Evolutionary conservation across 2,329 filamentous ascomycete genomes (phyloP), one percentile per base, ranked within the genome.

Genomic region (Paecilomyces formosus): DNA sequence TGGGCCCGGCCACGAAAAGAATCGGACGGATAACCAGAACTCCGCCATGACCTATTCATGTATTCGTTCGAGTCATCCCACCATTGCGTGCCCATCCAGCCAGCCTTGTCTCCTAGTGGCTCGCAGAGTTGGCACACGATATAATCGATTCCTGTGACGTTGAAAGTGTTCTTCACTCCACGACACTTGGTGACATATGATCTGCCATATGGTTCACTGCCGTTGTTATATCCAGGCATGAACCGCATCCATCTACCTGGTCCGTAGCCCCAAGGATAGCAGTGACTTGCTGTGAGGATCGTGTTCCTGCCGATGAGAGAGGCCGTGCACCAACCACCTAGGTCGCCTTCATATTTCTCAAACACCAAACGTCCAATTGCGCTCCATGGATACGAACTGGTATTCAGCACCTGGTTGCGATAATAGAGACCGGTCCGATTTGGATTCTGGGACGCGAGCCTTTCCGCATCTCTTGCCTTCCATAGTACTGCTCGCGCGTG

Each of bases 1-100:
- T 65, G 64, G 18, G 58, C 58, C 53, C 58, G 35, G 26, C 64
- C 64, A 2, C 60, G 39, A 30, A 61, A 60, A 3, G 61, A 58
- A 50, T 66, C 63, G 13, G 59, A 55, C 18, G 64, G 64, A 54
- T 66, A 66, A 11, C 64, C 64, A 15, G 63, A 65, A 56, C 63
- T 66, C 31, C 56, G 57, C 64, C 64, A 66, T 49, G 55, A 21
- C 13, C 58, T 50, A 35, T 54, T 49, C 54, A 60, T 56, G 53
- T 66, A 66, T 13, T 39, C 24, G 7, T 39, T 24, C 15, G 54
- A 56, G 35, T 64, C 58, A 7, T 55, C 55, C 63, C 62, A 64
- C 64, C 64, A 66, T 33, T 59, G 56, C 24, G 64, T 66, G 1
- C 63, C 63, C 63, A 66, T 65, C 64, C 64, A 66, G n/a, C 64